Evolutionary conservation across 148 eudicot genomes (phyloP).

Genomic region (Dysphania ambrosioides): DNA sequence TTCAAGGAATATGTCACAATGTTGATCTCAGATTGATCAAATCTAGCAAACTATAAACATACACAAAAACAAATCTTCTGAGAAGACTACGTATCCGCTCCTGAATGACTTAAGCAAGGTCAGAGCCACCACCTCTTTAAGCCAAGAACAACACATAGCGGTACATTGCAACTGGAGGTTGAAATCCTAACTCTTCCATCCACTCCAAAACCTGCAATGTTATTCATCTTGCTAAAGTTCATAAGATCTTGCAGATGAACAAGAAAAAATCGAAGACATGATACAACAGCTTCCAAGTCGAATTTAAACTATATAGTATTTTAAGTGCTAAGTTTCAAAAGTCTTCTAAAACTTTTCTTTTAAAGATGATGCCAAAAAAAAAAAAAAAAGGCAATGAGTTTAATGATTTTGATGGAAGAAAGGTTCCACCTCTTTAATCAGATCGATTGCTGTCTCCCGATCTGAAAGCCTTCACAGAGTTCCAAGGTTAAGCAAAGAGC

Average conservation of each 20-base stretch:
- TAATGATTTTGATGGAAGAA: constrained; percentile 42
- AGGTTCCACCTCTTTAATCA: constrained; percentile 67
- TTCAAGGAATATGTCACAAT: constrained; percentile 28
- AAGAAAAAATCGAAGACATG: neutral
- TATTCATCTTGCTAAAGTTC: neutral
- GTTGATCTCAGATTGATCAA: neutral
- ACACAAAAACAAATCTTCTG: neutral
- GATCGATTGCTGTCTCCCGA: constrained; percentile 59
- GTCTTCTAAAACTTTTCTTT: too few species aligned
- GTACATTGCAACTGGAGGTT: constrained; percentile 67
- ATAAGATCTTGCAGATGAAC: neutral
- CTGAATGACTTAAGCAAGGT: constrained; percentile 49
- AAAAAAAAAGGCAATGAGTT: too few species aligned
- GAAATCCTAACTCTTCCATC: constrained; percentile 83
- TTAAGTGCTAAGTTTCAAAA: too few species aligned
- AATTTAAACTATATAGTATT: too few species aligned
- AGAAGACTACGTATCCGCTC: constrained; percentile 49
- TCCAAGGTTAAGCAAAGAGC: constrained; percentile 11
- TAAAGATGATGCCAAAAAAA: too few species aligned
- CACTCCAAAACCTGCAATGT: constrained; percentile 70
- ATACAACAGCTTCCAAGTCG: neutral
- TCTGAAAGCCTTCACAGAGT: constrained; percentile 63
- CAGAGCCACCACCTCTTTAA: constrained; percentile 58
- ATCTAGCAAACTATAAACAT: neutral
- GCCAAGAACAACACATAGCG: constrained; percentile 52